phyloP scores from a whole-genome alignment of 1,284 basidiomycete species.

The Kalmanozyma brasiliensis region DNA sequence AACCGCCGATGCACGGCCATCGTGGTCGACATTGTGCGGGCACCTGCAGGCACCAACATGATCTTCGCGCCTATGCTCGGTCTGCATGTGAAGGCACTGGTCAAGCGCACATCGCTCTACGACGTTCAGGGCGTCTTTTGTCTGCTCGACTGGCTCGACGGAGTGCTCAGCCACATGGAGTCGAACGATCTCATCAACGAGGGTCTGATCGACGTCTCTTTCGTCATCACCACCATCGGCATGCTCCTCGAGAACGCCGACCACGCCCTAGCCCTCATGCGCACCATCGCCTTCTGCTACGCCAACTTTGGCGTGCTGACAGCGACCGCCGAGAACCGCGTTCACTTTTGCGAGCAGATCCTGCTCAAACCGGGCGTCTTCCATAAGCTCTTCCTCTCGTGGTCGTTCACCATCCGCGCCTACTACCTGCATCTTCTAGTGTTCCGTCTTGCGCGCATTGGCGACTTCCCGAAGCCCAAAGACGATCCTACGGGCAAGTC shows the following conservation, averaged over 20 bases:
- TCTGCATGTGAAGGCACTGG: constrained; percentile 60
- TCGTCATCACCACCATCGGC: constrained; percentile 58
- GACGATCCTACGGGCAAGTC: constrained; percentile 54
- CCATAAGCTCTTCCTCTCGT: constrained; percentile 64
- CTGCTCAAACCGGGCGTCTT: constrained; percentile 58
- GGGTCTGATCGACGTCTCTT: constrained; percentile 55
- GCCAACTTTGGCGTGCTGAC: constrained; percentile 63
- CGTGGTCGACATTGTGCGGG: constrained; percentile 63
- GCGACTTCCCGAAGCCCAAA: constrained; percentile 51
- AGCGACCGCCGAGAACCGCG: constrained; percentile 45
- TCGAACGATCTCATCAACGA: constrained; percentile 55
- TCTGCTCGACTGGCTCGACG: constrained; percentile 64
- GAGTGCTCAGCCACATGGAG: constrained; percentile 61
- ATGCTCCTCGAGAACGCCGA: constrained; percentile 61
- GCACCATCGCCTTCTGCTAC: constrained; percentile 64
- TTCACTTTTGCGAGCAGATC: constrained; percentile 62
- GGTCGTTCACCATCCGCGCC: constrained; percentile 65
- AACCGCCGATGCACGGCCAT: constrained; percentile 63
- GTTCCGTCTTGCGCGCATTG: constrained; percentile 61
- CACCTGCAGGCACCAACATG: constrained; percentile 45
- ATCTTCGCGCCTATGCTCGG: constrained; percentile 61
- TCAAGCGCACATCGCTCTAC: constrained; percentile 64
- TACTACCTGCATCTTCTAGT: constrained; percentile 64
- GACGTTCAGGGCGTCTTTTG: constrained; percentile 66
- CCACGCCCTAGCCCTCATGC: constrained; percentile 64